phyloP scores from a whole-genome alignment of 495 filamentous ascomycete species.

The Hypoxylon fuscum region DNA sequence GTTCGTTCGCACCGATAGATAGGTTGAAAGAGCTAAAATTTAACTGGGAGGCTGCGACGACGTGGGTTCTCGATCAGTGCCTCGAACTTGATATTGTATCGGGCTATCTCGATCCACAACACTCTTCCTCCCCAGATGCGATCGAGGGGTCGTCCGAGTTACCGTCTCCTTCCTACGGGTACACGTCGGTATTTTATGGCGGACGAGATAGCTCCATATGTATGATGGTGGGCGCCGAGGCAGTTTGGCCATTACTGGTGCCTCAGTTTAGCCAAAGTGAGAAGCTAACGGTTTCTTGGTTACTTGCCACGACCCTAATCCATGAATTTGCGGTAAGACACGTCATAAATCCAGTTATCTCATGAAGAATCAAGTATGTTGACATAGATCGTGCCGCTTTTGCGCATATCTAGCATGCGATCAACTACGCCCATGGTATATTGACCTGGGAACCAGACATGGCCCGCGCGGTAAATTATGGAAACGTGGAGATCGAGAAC shows the following conservation, averaged over 20 bases:
- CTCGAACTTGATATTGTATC: no score
- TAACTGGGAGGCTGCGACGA: no score
- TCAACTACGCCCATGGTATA: conserved; percentile 3
- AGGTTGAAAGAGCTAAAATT: no score
- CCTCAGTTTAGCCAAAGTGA: conserved; percentile 42
- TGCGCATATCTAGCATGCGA: conserved; percentile 46
- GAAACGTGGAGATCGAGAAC: neutral
- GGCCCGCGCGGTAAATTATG: neutral
- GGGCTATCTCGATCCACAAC: no score
- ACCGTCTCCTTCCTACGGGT: neutral
- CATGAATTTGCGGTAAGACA: conserved; percentile 46
- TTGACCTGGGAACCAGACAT: no score
- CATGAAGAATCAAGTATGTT: conserved; percentile 6
- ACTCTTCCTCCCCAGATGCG: no score
- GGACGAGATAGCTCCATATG: neutral
- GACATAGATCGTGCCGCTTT: neutral
- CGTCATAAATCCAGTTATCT: neutral
- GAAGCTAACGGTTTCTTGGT: conserved; percentile 37
- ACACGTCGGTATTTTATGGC: neutral
- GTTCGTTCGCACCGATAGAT: no score
- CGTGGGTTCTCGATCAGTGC: no score
- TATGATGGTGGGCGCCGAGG: conserved; percentile 32
- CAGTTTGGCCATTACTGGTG: conserved; percentile 48
- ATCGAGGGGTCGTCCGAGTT: neutral
- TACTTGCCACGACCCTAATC: conserved; percentile 41